Evolutionary conservation across 768 basidiomycete species (phyloP), one percentile per base, ranked within the genome.

Genomic region (Clavaria fumosa): DNA sequence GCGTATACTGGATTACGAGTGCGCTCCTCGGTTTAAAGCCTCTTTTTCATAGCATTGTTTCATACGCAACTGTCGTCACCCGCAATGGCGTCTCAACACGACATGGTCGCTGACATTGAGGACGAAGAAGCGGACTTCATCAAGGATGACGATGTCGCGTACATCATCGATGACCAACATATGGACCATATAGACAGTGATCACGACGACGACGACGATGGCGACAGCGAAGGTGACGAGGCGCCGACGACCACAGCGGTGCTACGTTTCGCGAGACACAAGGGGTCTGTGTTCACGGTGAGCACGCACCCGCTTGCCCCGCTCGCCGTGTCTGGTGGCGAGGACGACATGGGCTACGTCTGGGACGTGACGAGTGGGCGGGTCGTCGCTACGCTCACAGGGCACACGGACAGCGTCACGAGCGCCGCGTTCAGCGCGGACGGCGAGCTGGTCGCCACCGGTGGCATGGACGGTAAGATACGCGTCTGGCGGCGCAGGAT

Each of bases 391-490:
- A 83, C 78, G 58, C 67, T 99, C 35, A 80, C 82, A 0, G 95
- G 95, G 2, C 95, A 99, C 56, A 75, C 77, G 5, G 95, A 99
- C 53, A 90, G 86, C 44, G 88, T 99, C 33, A 76, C 77, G 4
- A 66, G 66, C 38, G 67, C 70, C 3, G 77, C 67, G 15, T 99
- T 84, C 70, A 93, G 76, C 53, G 49, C 62, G 1, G 93, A 97
- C 53, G 95, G 95, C 2, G 81, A 95, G 59, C 69, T 95, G 70
- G 67, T 91, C 40, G 77, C 91, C 11, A 95, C 91, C 0, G 95
- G 93, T 7, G 95, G 95, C 0, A 97, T 99, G 95, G 95, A 99
- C 50, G 95, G 95, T 6, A 78, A 75, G 53, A 78, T 96, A 26
- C 67, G 91, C 43, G 62, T 99, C 43, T 99, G 95, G 95, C 63